phyloP scores from a whole-genome alignment of 371 early-diverging fungal genomes.

The Haplosporangium sp. region DNA sequence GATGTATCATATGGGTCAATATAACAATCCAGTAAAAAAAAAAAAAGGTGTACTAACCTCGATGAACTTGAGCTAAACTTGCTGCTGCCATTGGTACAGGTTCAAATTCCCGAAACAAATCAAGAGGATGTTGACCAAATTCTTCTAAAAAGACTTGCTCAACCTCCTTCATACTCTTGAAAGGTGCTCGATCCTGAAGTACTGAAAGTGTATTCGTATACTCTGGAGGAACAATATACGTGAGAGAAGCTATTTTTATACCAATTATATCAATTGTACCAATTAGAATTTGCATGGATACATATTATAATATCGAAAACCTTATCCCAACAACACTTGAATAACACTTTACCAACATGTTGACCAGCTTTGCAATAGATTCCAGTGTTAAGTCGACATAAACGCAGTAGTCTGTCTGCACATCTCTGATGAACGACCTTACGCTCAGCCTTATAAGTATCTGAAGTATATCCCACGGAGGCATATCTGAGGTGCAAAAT shows the following conservation, averaged over 20 bases:
- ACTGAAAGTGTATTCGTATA: conserved; percentile 61
- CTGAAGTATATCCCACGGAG: conserved; percentile 50
- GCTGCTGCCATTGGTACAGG: conserved; percentile 61
- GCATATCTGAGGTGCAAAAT: conserved; percentile 54
- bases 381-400: conserved; percentile 59
- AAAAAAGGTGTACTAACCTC: conserved; percentile 19
- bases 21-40: background rate
- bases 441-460: conserved; percentile 57
- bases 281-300: too few species aligned
- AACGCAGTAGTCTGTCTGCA: conserved; percentile 53
- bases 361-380: conserved; percentile 62
- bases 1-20: too few species aligned
- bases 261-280: too few species aligned
- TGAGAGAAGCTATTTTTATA: conserved; percentile 50
- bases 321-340: background rate
- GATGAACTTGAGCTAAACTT: conserved; percentile 62
- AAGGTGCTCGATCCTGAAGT: conserved; percentile 65
- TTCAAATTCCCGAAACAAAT: conserved; percentile 57
- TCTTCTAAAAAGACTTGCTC: conserved; percentile 56
- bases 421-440: conserved; percentile 58
- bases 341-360: conserved; percentile 51
- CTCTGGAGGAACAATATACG: conserved; percentile 60
- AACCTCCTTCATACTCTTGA: conserved; percentile 57
- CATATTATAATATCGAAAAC: background rate
- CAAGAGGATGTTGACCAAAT: conserved; percentile 52